These are phyloP conservation scores for Alisma plantagoaquatica DNA, from an alignment of 106 monocot genomes.

Conservation along the genomic window DNA sequence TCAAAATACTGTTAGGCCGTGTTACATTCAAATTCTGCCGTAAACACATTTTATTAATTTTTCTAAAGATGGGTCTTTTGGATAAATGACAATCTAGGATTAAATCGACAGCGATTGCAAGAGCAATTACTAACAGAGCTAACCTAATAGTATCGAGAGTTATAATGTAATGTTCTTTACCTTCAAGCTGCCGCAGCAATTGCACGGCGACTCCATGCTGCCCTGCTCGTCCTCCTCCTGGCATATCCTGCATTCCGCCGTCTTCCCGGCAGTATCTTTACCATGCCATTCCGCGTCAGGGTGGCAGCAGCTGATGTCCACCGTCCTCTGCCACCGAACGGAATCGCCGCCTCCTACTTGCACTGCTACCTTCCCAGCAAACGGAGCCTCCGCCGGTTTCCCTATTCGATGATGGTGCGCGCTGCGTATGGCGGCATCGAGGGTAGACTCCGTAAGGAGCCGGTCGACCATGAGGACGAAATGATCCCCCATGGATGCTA, in stretches of 20 bases:
- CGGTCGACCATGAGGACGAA: slow-evolving; percentile 4
- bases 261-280: too few relatives aligned
- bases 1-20: too few relatives aligned
- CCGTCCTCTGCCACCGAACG: background rate
- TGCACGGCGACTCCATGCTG: slow-evolving; percentile 4
- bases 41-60: too few relatives aligned
- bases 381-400: background rate
- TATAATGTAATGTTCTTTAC: too few relatives aligned
- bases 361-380: too few relatives aligned
- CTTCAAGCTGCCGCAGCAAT: slow-evolving; percentile 11
- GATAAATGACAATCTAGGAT: too few relatives aligned
- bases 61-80: too few relatives aligned
- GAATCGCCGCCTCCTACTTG: background rate
- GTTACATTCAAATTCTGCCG: too few relatives aligned
- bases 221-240: slow-evolving; percentile 8
- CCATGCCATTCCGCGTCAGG: too few relatives aligned
- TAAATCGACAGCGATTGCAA: too few relatives aligned
- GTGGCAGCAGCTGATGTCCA: background rate
- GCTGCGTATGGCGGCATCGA: background rate
- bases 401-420: background rate
- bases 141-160: too few relatives aligned
- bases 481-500: slow-evolving; percentile 9
- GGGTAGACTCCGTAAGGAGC: background rate
- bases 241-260: slow-evolving; percentile 7
- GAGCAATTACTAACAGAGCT: too few relatives aligned